Base-by-base conservation (phyloP, 164 flowering plant species). In the Annona squamosa region DNA sequence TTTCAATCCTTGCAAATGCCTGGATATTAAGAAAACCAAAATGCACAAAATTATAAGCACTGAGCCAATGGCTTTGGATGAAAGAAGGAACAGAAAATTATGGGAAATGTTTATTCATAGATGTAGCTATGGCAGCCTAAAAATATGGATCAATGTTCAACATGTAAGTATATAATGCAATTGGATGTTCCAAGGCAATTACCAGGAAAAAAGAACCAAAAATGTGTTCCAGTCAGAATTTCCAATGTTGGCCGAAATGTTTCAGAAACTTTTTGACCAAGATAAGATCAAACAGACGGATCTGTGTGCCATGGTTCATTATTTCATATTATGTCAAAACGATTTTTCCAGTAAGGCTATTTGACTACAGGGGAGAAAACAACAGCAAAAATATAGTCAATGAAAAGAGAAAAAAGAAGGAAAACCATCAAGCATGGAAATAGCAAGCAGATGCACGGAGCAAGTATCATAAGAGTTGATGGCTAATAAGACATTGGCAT, bases 1-100 rank as follows among this genome's bases (percentile, higher is more conserved):
- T 95, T 80, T 95, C 99, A 72, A 95, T 91, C 81, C 97, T 85
- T 73, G 99, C 97, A 83, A 93, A 93, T 76, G 98, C 98, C 98
- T 93, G 91, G 70, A 77, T 3, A 71, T 42, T 66, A 16, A 3
- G 74, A 68, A 7, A 5, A 68, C 4, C 17, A 3, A 44, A 44
- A 41, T 57, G 26, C 9, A 48, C 52, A 48, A 52, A 52, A 52
- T 5, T 52, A 52, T 52, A 9, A 52, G 59, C 59, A 52, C 17
- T 7, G 13, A 16, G 59, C 59, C 59, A 52, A 52, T 52, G 59
- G 13, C 3, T 52, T 10, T 52, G 59, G 13, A 52, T 2, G 13
- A 52, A 52, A 52, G 13, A 52, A 52, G 13, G 13, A 52, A 16
- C 37, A 26, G 37, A 26, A 26, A 26, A 26, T 26, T 26, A 26